Evolutionary conservation across 108 stramenopile species (phyloP).

Genomic region (Chaetoceros muelleri): DNA sequence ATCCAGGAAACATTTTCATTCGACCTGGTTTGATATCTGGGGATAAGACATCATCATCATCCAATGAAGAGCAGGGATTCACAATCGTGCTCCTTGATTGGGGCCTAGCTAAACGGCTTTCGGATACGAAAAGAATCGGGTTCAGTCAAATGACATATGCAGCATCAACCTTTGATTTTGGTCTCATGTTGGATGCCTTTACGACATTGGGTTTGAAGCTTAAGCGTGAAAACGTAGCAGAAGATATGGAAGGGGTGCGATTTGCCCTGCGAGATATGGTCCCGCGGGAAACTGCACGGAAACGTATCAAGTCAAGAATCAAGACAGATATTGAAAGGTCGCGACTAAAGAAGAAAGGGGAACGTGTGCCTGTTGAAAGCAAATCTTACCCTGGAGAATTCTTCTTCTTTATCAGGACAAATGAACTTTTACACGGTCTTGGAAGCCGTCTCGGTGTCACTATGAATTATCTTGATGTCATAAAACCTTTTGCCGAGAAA

Average conservation of each 20-base stretch:
- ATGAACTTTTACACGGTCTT: conserved; percentile 18
- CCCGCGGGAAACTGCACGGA: conserved; percentile 24
- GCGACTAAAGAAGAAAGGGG: conserved; percentile 8
- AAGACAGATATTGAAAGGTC: conserved; percentile 9
- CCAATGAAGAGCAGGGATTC: background rate
- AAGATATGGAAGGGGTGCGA: conserved; percentile 24
- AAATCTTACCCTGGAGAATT: conserved; percentile 26
- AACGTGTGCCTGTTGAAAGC: conserved; percentile 20
- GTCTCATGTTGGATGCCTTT: conserved; percentile 15
- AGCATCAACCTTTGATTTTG: conserved; percentile 17
- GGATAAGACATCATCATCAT: too few species aligned
- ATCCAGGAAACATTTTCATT: conserved; percentile 3
- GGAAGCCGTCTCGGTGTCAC: conserved; percentile 12
- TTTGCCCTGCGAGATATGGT: conserved; percentile 30
- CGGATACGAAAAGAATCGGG: conserved; percentile 12
- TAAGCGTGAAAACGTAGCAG: conserved; percentile 19
- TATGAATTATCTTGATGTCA: conserved; percentile 12
- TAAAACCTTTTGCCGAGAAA: conserved; percentile 16
- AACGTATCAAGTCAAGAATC: conserved; percentile 15
- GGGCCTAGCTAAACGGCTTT: conserved; percentile 2
- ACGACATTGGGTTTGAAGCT: conserved; percentile 18
- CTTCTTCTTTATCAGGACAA: conserved; percentile 29
- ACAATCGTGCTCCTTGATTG: conserved; percentile 3
- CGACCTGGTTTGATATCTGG: too few species aligned
- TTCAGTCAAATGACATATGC: conserved; percentile 27